Conservation (phyloP, 768 basidiomycete species). For the Tylopilus intermedius region DNA sequence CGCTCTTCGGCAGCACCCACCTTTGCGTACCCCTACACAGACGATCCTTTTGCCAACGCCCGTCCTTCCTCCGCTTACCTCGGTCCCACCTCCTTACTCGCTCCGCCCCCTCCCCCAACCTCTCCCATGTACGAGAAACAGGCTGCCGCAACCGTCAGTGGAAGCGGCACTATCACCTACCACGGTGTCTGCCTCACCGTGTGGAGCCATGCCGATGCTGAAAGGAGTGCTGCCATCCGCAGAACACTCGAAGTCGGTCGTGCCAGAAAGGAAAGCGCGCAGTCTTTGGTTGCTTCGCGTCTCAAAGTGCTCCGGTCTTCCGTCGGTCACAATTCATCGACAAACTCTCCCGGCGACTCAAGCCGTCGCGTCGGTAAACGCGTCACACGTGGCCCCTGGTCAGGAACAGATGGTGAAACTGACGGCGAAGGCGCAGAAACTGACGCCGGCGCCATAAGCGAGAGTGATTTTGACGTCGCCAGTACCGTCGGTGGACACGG, state of each 20-base stretch:
- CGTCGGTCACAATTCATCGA: slow-evolving; percentile 36
- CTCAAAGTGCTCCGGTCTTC: slow-evolving; percentile 62
- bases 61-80: slow-evolving; percentile 78
- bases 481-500: slow-evolving; percentile 72
- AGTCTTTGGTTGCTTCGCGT: slow-evolving; percentile 64
- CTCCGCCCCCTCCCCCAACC: slow-evolving; percentile 28
- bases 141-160: slow-evolving; percentile 32
- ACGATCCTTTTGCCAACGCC: slow-evolving; percentile 64
- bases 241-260: slow-evolving; percentile 76
- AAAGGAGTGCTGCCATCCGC: slow-evolving; percentile 79
- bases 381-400: slow-evolving; percentile 66
- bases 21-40: slow-evolving; percentile 68
- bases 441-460: slow-evolving; percentile 70
- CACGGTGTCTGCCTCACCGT: slow-evolving; percentile 92
- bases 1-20: slow-evolving; percentile 61
- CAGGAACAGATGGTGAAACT: slow-evolving; percentile 61
- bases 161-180: slow-evolving; percentile 52
- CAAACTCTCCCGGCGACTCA: slow-evolving; percentile 46
- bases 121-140: slow-evolving; percentile 33
- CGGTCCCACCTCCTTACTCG: slow-evolving; percentile 65
- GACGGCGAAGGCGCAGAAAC: slow-evolving; percentile 69
- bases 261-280: slow-evolving; percentile 73
- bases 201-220: slow-evolving; percentile 92
- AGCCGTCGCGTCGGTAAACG: slow-evolving; percentile 56
- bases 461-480: slow-evolving; percentile 81